Conservation (phyloP, 176 grass and related monocot genomes). For the Elymus sibiricus region DNA sequence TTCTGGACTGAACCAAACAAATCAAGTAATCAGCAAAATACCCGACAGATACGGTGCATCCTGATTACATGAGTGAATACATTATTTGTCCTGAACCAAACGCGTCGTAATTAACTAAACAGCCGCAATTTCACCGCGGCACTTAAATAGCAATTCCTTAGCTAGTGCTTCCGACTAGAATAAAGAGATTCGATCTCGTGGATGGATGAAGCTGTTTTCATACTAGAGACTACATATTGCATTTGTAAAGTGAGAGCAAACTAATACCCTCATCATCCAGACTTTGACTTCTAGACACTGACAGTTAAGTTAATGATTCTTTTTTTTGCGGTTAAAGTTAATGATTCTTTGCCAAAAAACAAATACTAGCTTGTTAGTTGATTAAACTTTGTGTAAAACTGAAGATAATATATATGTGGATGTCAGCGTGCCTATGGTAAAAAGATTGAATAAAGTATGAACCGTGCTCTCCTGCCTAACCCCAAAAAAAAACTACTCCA, state of each 20-base stretch:
- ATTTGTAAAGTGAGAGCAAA: neutral
- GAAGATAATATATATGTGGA: neutral
- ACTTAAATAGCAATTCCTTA: neutral
- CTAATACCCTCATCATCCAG: too few species aligned
- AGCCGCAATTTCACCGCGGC: neutral
- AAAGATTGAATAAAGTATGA: neutral
- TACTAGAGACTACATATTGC: neutral
- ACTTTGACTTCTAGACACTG: neutral
- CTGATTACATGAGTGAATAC: too few species aligned
- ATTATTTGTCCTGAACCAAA: too few species aligned
- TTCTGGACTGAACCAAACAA: too few species aligned
- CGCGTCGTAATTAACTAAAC: neutral
- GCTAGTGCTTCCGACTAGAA: neutral
- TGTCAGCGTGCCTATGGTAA: neutral
- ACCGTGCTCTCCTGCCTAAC: neutral
- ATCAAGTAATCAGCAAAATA: too few species aligned
- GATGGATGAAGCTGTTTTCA: neutral
- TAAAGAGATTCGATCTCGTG: neutral
- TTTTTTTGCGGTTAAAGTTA: too few species aligned
- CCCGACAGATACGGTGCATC: too few species aligned
- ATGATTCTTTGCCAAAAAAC: too few species aligned
- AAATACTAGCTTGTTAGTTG: too few species aligned
- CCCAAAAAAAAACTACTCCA: neutral
- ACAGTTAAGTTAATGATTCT: neutral
- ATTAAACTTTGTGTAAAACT: neutral